Conservation (phyloP, 1,139 yeast genomes). For the Debaryomycetaceae sp. region DNA sequence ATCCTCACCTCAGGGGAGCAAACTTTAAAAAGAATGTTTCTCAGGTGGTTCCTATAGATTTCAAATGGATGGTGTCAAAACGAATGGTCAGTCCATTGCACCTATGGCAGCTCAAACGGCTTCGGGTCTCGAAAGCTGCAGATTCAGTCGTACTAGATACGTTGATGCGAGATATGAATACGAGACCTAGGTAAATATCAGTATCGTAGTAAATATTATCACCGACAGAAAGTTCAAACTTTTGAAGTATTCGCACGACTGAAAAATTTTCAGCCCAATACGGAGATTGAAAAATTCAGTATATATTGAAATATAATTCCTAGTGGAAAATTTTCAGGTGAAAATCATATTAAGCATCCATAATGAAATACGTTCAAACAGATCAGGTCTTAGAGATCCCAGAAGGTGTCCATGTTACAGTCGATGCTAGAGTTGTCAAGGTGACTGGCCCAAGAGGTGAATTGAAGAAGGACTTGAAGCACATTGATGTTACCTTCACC, state of each 20-base stretch:
- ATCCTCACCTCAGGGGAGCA: too few relatives aligned
- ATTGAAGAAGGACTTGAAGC: conserved; percentile 86
- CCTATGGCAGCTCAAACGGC: too few relatives aligned
- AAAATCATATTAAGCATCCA: not conserved
- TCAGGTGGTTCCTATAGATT: too few relatives aligned
- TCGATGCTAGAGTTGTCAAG: conserved; percentile 87
- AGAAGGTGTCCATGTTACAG: conserved; percentile 87
- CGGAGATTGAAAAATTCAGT: not conserved
- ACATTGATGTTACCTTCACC: conserved; percentile 88
- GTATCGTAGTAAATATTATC: not conserved
- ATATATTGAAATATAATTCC: not conserved
- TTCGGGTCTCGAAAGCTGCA: too few relatives aligned
- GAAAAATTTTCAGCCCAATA: conserved; percentile 8
- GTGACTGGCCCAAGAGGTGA: conserved; percentile 99
- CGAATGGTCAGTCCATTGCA: too few relatives aligned
- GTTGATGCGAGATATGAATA: not conserved
- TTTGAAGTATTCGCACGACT: conserved; percentile 1
- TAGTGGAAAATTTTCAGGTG: not conserved
- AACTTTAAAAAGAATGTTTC: too few relatives aligned
- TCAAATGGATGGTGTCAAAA: too few relatives aligned
- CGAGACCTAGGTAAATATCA: not conserved
- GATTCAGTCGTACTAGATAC: too few relatives aligned
- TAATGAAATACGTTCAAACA: conserved; percentile 91
- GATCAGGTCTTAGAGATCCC: conserved; percentile 91
- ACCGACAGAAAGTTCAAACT: not conserved